These are phyloP conservation scores for Rubia yunnanensis DNA, from an alignment of 257 asterid species.

Conservation along the genomic window DNA sequence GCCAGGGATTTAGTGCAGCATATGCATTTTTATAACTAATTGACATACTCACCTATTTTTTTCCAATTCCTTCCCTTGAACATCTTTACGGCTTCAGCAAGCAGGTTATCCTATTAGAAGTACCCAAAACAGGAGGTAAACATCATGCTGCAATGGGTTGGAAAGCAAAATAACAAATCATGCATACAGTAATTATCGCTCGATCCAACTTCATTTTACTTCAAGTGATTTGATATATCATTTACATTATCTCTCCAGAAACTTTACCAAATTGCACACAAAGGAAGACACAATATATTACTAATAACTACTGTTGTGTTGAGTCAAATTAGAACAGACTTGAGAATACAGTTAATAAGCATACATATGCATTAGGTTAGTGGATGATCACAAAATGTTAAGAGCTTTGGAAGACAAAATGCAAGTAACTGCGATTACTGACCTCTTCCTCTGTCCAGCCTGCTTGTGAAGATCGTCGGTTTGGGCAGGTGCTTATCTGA, in stretches of 20 bases:
- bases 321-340: background rate
- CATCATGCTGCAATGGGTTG: background rate
- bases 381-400: too few species aligned
- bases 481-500: slow-evolving; percentile 29
- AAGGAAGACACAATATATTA: background rate
- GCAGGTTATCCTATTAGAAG: slow-evolving; percentile 49
- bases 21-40: background rate
- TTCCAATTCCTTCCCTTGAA: slow-evolving; percentile 71
- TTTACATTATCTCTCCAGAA: background rate
- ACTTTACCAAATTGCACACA: background rate
- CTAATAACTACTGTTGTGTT: background rate
- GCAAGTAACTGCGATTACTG: slow-evolving; percentile 1
- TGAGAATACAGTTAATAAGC: too few species aligned
- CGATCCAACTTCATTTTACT: background rate
- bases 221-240: background rate
- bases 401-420: background rate
- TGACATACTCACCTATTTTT: slow-evolving; percentile 44
- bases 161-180: background rate
- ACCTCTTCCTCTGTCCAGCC: slow-evolving; percentile 95
- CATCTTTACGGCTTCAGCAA: slow-evolving; percentile 45
- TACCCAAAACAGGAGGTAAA: slow-evolving; percentile 3
- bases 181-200: background rate
- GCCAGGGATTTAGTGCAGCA: background rate
- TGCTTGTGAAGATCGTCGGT: slow-evolving; percentile 74
- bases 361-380: background rate